Conservation (phyloP, 306 rosid genomes). For the Sesbania bispinosa region DNA sequence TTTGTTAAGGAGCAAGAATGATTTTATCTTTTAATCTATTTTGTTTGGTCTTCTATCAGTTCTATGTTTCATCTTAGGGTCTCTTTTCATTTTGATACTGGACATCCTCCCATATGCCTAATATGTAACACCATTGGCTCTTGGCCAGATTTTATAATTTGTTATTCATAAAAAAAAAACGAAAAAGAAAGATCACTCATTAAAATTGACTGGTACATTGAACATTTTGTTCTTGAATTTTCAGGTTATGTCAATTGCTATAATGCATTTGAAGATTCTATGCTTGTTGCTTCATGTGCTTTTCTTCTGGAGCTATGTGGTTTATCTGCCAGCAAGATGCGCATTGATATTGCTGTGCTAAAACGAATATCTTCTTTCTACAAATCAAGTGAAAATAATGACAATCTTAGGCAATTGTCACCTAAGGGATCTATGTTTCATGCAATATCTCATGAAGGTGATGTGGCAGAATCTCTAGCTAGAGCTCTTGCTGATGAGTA, state of each 20-base stretch:
- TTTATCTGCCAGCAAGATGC: slow-evolving; percentile 78
- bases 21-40: neutral
- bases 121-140: neutral
- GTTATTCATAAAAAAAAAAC: slow-evolving; percentile 1
- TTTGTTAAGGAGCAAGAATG: neutral
- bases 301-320: slow-evolving; percentile 92
- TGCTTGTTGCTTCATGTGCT: slow-evolving; percentile 86
- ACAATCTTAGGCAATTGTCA: slow-evolving; percentile 59
- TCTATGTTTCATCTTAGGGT: neutral
- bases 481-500: slow-evolving; percentile 86
- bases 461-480: slow-evolving; percentile 71
- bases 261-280: slow-evolving; percentile 80
- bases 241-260: slow-evolving; percentile 85
- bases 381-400: slow-evolving; percentile 54
- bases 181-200: neutral
- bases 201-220: slow-evolving; percentile 10
- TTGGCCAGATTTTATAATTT: neutral
- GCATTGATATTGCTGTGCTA: slow-evolving; percentile 70
- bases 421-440: slow-evolving; percentile 69
- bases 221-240: slow-evolving; percentile 24
- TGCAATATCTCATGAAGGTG: slow-evolving; percentile 64
- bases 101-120: neutral
- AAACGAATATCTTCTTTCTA: slow-evolving; percentile 77
- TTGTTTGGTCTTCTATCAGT: slow-evolving; percentile 10
- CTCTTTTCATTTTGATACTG: slow-evolving; percentile 1